These are phyloP conservation scores for Quercus wislizeni DNA, from an alignment of 306 rosid species.

Conservation along the genomic window DNA sequence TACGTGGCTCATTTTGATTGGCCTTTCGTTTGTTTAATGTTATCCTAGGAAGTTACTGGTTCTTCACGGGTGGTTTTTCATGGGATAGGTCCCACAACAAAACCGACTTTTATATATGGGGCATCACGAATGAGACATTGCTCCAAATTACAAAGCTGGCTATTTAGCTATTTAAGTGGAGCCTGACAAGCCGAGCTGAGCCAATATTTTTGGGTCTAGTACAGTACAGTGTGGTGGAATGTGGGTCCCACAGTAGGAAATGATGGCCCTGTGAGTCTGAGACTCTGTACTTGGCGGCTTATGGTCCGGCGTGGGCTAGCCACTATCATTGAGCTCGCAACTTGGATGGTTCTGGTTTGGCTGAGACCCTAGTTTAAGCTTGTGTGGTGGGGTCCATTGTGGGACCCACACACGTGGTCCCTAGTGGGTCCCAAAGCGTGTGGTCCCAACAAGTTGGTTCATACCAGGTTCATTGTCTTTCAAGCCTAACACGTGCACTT, in stretches of 20 bases:
- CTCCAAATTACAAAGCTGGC: conserved; percentile 19
- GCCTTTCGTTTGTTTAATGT: background rate
- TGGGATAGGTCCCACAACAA: background rate
- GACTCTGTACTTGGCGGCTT: conserved; percentile 46
- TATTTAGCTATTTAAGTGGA: background rate
- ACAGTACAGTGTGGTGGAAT: conserved; percentile 18
- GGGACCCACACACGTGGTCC: too few relatives aligned
- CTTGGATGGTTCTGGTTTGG: conserved; percentile 22
- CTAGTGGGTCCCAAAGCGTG: conserved; percentile 11
- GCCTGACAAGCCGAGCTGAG: conserved; percentile 20
- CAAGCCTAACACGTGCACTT: background rate
- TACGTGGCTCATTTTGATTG: background rate
- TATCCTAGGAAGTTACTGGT: background rate
- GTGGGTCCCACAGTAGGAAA: conserved; percentile 42
- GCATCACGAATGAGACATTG: conserved; percentile 12
- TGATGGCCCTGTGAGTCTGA: conserved; percentile 23
- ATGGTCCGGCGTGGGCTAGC: conserved; percentile 70
- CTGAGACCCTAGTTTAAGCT: background rate
- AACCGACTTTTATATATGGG: background rate
- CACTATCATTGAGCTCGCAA: conserved; percentile 52
- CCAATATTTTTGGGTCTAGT: too few relatives aligned
- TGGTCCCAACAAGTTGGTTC: background rate
- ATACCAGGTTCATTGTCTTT: background rate
- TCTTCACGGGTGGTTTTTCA: background rate
- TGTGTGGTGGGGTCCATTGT: too few relatives aligned